phyloP scores from a whole-genome alignment of 495 filamentous ascomycete genomes.

The Parmelia sp. region DNA sequence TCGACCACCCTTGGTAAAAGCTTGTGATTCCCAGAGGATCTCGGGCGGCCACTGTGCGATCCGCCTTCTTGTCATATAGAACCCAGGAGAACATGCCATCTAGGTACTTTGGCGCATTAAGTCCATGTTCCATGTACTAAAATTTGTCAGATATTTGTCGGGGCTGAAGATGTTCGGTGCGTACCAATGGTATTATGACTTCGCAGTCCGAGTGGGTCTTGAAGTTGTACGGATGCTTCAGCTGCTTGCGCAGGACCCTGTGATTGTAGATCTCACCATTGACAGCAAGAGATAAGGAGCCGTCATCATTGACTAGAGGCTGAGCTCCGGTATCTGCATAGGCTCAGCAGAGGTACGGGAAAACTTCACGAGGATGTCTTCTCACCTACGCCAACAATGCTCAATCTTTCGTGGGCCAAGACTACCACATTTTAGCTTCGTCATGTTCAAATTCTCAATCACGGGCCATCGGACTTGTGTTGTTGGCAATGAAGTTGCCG shows the following conservation, averaged over 20 bases:
- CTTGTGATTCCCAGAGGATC: conserved; percentile 97
- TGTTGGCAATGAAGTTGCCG: conserved; percentile 80
- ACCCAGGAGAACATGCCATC: conserved; percentile 99
- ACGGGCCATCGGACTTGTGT: conserved; percentile 58
- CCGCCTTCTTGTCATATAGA: conserved; percentile 84
- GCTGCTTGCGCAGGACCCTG: conserved; percentile 75
- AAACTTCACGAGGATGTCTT: neutral
- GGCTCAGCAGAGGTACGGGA: conserved; percentile 23
- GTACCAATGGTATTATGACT: conserved; percentile 93
- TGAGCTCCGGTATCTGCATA: conserved; percentile 82
- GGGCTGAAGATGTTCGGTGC: conserved; percentile 24
- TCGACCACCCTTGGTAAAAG: conserved; percentile 91
- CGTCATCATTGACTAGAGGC: conserved; percentile 86
- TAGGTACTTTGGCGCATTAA: conserved; percentile 88
- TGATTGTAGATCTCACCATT: conserved; percentile 99
- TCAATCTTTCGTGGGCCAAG: conserved; percentile 92
- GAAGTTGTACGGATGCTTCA: conserved; percentile 80
- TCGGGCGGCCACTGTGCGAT: conserved; percentile 86
- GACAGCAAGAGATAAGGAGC: conserved; percentile 83
- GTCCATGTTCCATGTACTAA: conserved; percentile 85
- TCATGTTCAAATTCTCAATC: neutral
- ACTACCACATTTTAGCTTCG: conserved; percentile 51
- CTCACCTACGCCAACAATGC: conserved; percentile 94
- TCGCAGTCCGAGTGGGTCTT: conserved; percentile 98
- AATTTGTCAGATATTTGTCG: conserved; percentile 27